A percentile compares a stretch with the other conserved stretches of the same genome.
Conservation (phyloP, 106 monocot species). For the Allium fistulosum region DNA sequence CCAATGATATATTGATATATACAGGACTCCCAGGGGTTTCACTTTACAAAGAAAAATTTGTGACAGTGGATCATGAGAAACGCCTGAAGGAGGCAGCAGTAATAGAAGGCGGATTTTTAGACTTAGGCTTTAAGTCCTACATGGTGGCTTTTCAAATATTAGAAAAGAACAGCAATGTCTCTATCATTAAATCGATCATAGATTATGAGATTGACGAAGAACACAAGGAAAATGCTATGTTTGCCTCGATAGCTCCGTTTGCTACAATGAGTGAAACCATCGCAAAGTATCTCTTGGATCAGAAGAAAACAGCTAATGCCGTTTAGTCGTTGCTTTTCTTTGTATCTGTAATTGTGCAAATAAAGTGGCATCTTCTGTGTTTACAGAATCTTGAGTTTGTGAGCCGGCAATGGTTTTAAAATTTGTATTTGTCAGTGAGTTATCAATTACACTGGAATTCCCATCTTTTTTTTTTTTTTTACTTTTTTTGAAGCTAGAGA, state of each 20-base stretch:
- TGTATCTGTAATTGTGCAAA: too few species aligned
- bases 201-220: constrained; percentile 17
- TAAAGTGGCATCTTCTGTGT: too few species aligned
- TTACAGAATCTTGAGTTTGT: too few species aligned
- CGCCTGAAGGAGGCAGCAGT: constrained; percentile 9
- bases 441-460: too few species aligned
- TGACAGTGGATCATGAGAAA: constrained; percentile 17
- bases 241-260: constrained; percentile 2
- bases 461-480: too few species aligned
- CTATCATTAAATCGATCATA: constrained; percentile 9
- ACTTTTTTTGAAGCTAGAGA: too few species aligned
- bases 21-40: constrained; percentile 5
- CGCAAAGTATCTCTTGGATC: neutral
- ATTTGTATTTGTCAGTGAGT: too few species aligned
- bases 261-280: neutral
- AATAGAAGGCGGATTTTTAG: constrained; percentile 15
- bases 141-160: constrained; percentile 13
- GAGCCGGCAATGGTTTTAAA: too few species aligned
- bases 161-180: neutral
- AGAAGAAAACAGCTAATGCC: neutral
- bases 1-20: neutral
- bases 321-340: too few species aligned
- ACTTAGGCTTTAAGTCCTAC: constrained; percentile 12
- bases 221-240: neutral
- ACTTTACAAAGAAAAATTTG: constrained; percentile 21